Base-by-base conservation (phyloP, 2,329 filamentous ascomycete species). In the Cryphonectria carpinicola region DNA sequence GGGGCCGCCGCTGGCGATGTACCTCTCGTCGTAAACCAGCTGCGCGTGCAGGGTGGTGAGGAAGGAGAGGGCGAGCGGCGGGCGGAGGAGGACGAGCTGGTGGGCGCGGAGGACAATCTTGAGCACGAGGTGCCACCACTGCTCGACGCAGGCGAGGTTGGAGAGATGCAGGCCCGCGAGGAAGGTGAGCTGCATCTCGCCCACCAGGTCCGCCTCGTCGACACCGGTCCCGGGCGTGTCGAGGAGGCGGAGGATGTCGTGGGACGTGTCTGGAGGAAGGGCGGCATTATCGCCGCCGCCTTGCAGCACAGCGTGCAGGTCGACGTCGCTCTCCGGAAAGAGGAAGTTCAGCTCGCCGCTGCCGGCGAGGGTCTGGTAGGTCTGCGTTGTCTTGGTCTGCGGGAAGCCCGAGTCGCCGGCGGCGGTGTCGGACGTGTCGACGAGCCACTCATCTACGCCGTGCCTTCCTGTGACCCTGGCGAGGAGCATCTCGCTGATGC, bases 151-250 rank as follows among this genome's bases (percentile, higher is more conserved):
- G 11, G 86, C 82, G 58, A 86, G 80, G 76, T 89, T 91, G 56
- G 86, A 85, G 1, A 90, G 83, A 68, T 88, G 83, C 76, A 86
- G 84, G 52, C 88, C 88, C 0, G 85, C 85, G 5, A 90, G 75
- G 74, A 86, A 91, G 58, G 84, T 84, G 76, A 90, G 86, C 74
- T 91, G 89, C 1, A 90, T 77, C 76, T 91, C 89, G 63, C 88
- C 89, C 6, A 88, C 77, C 37, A 90, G 78, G 68, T 88, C 84
- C 1, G 80, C 79, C 43, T 81, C 81, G 0, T 70, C 71, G 13
- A 80, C 35, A 7, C 74, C 66, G 41, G 74, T 73, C 22, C 71
- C 65, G 3, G 76, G 54, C 11, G 76, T 73, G 35, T 80, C 76
- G 22, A 88, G 78, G 5, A 82, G 74, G 8, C 81, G 78, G 14